Conservation (phyloP, 2,329 filamentous ascomycete genomes). For the Volutella citrinella region DNA sequence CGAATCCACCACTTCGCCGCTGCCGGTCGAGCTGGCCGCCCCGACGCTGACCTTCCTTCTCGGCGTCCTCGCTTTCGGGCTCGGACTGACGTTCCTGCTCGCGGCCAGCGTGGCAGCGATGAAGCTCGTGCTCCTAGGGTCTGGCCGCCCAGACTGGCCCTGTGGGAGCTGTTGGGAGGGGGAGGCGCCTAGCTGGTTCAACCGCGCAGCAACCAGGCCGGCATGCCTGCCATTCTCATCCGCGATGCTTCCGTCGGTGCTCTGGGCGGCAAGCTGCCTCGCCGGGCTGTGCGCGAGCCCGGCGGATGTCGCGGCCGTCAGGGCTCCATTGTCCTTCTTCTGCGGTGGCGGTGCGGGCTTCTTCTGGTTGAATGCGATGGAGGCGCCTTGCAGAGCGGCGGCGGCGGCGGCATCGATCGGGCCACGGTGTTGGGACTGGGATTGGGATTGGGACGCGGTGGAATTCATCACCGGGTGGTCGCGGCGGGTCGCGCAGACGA, state of each 20-base stretch:
- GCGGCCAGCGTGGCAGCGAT: slow-evolving; percentile 57
- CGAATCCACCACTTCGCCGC: slow-evolving; percentile 41
- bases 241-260: slow-evolving; percentile 34
- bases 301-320: slow-evolving; percentile 42
- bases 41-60: slow-evolving; percentile 30
- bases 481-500: slow-evolving; percentile 8
- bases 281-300: slow-evolving; percentile 29
- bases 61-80: slow-evolving; percentile 22
- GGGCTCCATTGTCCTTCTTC: slow-evolving; percentile 36
- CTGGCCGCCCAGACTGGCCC: slow-evolving; percentile 19
- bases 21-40: slow-evolving; percentile 24
- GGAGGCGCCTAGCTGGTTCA: slow-evolving; percentile 23
- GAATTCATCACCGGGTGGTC: slow-evolving; percentile 32
- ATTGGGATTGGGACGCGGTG: slow-evolving; percentile 28
- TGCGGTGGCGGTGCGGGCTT: slow-evolving; percentile 22
- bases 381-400: slow-evolving; percentile 51
- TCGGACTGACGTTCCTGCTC: slow-evolving; percentile 46
- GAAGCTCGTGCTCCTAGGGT: slow-evolving; percentile 53
- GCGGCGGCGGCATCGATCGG: slow-evolving; percentile 38
- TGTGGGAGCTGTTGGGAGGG: slow-evolving; percentile 18
- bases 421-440: too few species aligned
- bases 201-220: slow-evolving; percentile 18
- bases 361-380: slow-evolving; percentile 50
- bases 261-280: slow-evolving; percentile 33
- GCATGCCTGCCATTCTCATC: slow-evolving; percentile 17